Evolutionary conservation across 148 eudicot genomes (phyloP).

Genomic region (Amaranthus hypochondriacus): DNA sequence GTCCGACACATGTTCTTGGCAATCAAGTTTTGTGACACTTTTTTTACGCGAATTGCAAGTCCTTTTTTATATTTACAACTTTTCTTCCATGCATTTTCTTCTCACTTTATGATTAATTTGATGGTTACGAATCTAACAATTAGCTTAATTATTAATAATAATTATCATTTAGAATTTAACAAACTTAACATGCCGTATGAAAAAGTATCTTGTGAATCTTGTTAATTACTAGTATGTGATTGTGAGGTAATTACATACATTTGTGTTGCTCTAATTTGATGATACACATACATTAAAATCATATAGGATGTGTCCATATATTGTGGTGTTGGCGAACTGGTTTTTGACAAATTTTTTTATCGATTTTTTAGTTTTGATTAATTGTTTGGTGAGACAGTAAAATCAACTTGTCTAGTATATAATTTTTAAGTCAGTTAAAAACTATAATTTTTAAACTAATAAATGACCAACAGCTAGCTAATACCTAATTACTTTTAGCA

Average conservation of each 20-base stretch:
- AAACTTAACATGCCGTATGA: slow-evolving; percentile 3
- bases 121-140: background rate
- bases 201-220: background rate
- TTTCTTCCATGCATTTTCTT: background rate
- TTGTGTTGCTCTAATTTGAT: background rate
- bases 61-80: background rate
- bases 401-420: background rate
- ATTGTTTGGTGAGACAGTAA: background rate
- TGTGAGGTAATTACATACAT: background rate
- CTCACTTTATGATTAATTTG: background rate
- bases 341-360: no score
- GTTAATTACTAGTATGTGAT: background rate
- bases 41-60: background rate
- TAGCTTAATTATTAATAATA: background rate
- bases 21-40: background rate
- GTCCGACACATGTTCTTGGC: slow-evolving; percentile 25
- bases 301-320: background rate
- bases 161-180: slow-evolving; percentile 5
- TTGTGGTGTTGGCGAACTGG: background rate
- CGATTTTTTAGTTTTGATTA: no score
- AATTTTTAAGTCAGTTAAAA: no score
- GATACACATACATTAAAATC: background rate
- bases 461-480: no score
- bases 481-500: no score
- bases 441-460: no score